Base-by-base conservation (phyloP, 2,329 filamentous ascomycete genomes). In the Hawksworthiomyces lignivorus region DNA sequence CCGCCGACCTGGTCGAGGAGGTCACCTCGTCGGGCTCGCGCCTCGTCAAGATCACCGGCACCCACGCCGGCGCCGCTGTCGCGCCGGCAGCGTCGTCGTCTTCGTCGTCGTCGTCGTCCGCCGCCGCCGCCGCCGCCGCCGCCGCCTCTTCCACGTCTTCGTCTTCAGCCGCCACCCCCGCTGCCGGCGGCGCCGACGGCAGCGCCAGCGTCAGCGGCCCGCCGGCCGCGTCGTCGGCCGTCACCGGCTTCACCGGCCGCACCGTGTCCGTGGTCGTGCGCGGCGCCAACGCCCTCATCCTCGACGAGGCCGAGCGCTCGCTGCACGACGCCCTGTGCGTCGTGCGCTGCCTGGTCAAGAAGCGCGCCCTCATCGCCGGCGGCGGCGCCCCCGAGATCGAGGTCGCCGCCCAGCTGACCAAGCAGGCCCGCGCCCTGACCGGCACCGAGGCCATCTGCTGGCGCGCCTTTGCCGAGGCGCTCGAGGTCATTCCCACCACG, bases 391-490 rank as follows among this genome's bases (percentile, higher is more conserved):
- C 92, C 20, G 92, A 98, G 66, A 94, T 97, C 56, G 89, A 97
- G 67, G 90, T 98, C 55, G 87, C 92, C 18, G 84, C 92, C 41
- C 77, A 87, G 57, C 77, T 98, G 26, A 80, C 84, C 44, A 83
- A 86, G 64, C 84, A 86, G 58, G 80, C 90, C 8, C 84, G 89
- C 52, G 80, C 82, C 55, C 73, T 96, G 47, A 82, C 82, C 1
- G 94, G 94, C 47, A 96, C 92, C 5, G 92, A 98, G 64, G 81
- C 88, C 29, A 96, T 97, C 59, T 98, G 92, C 77, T 98, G 87
- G 87, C 97, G 96, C 70, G 90, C 90, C 1, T 98, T 98, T 59
- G 92, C 94, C 2, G 90, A 98, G 50, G 92, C 92, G 7, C 84
- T 98, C 70, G 92, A 98, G 68, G 87, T 98, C 31, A 86, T 98